phyloP scores from a whole-genome alignment of 2,329 filamentous ascomycete species.

The Hypoxylon sp. region DNA sequence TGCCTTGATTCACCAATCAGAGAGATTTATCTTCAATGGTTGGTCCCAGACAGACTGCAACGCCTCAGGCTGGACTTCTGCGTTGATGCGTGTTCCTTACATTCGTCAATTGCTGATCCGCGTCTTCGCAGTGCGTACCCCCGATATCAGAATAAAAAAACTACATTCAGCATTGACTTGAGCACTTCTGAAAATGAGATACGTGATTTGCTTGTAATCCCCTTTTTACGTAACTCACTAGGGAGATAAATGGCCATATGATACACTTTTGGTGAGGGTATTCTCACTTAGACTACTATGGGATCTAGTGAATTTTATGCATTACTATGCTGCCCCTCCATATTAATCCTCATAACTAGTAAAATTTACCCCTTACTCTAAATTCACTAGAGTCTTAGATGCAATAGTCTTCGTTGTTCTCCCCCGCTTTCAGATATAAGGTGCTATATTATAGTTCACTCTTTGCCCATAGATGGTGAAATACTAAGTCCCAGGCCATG shows the following conservation, averaged over 20 bases:
- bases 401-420: neutral
- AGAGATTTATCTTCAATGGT: constrained; percentile 26
- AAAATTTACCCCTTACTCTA: neutral
- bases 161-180: constrained; percentile 40
- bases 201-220: neutral
- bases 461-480: neutral
- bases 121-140: constrained; percentile 45
- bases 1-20: constrained; percentile 40
- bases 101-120: constrained; percentile 41
- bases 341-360: neutral
- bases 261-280: neutral
- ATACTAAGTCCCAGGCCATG: neutral
- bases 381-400: neutral
- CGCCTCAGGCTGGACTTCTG: constrained; percentile 36
- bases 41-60: constrained; percentile 36
- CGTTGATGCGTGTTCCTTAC: constrained; percentile 35
- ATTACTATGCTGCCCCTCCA: neutral
- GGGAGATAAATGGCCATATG: neutral
- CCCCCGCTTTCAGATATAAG: neutral
- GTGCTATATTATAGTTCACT: neutral
- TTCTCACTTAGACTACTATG: neutral
- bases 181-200: neutral
- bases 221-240: neutral
- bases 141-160: constrained; percentile 49
- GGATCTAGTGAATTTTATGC: neutral